Base-by-base conservation (phyloP, 2,329 filamentous ascomycete genomes). In the Beauveria asiatica region DNA sequence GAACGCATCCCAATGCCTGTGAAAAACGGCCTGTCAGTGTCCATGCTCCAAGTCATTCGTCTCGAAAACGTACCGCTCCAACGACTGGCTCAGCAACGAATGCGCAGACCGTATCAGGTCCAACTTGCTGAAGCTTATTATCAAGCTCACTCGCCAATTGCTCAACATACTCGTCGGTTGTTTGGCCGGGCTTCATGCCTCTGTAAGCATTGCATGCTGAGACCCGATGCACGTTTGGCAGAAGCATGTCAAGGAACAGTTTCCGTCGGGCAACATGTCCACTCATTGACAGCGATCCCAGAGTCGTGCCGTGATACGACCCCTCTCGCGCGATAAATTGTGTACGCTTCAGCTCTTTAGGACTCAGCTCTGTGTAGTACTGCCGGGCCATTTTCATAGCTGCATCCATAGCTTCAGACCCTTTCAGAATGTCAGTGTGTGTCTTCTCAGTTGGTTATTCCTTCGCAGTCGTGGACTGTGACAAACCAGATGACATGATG, bases 31-130 rank as follows among this genome's bases (percentile, higher is more conserved):
- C 19, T 19, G 9, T 51, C 25, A 59, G 39, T 44, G 3, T 13
- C 33, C 7, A 11, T 37, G 16, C 6, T 42, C 3, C 19, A 3
- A 37, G 27, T 2, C 21, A 10, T 19, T 19, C 11, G 25, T 1
- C 6, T 19, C 13, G 2, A 10, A 13, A 13, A 37, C 45, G 45
- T 48, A 61, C 59, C 27, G 88, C 86, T 10, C 88, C 87, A 37
- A 88, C 86, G 8, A 91, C 78, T 0, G 88, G 85, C 70, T 92
- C 88, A 1, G 84, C 83, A 37, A 91, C 79, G 67, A 91, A 90
- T 2, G 85, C 87, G 61, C 83, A 86, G 0, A 91, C 86, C 0
- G 77, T 87, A 0, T 83, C 77, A 0, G 86, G 80, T 0, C 86
- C 88, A 1, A 89, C 67, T 8, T 79, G 73, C 65, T 81, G 75